phyloP scores from a whole-genome alignment of 1,284 basidiomycete species.

The Hymenochaete sp. region DNA sequence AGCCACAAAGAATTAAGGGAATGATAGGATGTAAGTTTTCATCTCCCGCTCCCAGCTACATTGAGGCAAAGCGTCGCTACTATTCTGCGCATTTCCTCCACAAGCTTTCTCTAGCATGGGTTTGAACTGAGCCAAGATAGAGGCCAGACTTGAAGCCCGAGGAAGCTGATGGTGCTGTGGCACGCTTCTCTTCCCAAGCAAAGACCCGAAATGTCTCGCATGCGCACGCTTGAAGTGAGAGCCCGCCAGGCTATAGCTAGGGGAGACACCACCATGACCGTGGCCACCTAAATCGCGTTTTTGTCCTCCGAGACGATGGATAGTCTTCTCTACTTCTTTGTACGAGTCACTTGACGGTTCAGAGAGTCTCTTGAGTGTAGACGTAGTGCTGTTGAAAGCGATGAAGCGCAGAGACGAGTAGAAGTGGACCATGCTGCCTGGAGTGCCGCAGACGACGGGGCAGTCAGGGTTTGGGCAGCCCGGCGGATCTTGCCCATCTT shows the following conservation, averaged over 20 bases:
- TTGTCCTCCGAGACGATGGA: not conserved
- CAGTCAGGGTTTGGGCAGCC: constrained; percentile 75
- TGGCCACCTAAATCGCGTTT: no score
- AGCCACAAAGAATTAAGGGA: no score
- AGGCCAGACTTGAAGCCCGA: not conserved
- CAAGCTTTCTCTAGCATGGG: constrained; percentile 34
- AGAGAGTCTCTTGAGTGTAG: constrained; percentile 18
- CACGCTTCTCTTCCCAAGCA: constrained; percentile 15
- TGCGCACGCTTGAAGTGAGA: not conserved
- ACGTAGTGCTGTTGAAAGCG: constrained; percentile 39
- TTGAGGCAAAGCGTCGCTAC: constrained; percentile 31
- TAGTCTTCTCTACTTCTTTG: not conserved
- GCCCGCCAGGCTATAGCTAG: not conserved
- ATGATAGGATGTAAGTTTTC: constrained; percentile 53
- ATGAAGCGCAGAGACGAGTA: constrained; percentile 42
- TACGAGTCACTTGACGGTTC: not conserved
- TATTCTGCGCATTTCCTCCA: constrained; percentile 36
- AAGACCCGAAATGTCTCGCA: not conserved
- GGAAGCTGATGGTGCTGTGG: not conserved
- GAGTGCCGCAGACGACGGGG: constrained; percentile 66
- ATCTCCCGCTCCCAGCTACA: constrained; percentile 57
- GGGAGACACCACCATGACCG: no score
- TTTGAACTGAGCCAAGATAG: constrained; percentile 31
- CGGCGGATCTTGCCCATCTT: constrained; percentile 43
- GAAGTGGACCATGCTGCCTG: constrained; percentile 68